Evolutionary conservation across 805 yeast species (phyloP).

Genomic region (Pichia insulana): DNA sequence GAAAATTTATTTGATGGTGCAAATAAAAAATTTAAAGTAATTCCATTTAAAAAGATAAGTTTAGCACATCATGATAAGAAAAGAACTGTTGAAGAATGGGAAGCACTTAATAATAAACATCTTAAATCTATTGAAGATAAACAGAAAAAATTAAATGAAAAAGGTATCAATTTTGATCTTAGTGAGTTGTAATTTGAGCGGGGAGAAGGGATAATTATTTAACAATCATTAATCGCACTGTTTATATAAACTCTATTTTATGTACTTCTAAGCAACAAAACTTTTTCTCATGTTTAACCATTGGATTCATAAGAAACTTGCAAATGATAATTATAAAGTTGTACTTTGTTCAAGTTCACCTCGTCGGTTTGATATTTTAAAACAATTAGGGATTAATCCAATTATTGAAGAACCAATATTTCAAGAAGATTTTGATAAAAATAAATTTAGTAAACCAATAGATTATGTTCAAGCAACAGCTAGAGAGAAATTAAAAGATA

Average conservation of each 20-base stretch:
- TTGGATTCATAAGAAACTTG: constrained; percentile 23
- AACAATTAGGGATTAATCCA: constrained; percentile 43
- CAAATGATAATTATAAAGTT: constrained; percentile 26
- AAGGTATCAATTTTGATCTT: constrained; percentile 49
- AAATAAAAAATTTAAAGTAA: constrained; percentile 42
- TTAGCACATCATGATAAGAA: constrained; percentile 47
- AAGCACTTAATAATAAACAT: constrained; percentile 39
- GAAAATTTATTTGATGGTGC: constrained; percentile 53
- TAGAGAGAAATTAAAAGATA: constrained; percentile 54
- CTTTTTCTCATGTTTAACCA: constrained; percentile 12
- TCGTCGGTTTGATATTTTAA: constrained; percentile 64
- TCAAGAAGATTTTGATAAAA: constrained; percentile 66
- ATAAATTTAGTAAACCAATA: constrained; percentile 16
- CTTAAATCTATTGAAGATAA: constrained; percentile 35
- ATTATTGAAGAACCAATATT: constrained; percentile 56
- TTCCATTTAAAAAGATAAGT: constrained; percentile 53
- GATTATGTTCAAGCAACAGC: constrained; percentile 70
- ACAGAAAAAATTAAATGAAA: constrained; percentile 39
- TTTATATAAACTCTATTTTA: no score
- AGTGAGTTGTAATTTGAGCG: constrained; percentile 18
- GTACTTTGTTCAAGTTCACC: constrained; percentile 83
- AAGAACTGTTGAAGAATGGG: constrained; percentile 50
- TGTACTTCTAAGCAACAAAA: not conserved
- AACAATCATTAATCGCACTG: no score
- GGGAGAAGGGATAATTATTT: no score